These are phyloP conservation scores for Pachysandra terminalis DNA, from an alignment of 164 flowering plant species.

Conservation along the genomic window DNA sequence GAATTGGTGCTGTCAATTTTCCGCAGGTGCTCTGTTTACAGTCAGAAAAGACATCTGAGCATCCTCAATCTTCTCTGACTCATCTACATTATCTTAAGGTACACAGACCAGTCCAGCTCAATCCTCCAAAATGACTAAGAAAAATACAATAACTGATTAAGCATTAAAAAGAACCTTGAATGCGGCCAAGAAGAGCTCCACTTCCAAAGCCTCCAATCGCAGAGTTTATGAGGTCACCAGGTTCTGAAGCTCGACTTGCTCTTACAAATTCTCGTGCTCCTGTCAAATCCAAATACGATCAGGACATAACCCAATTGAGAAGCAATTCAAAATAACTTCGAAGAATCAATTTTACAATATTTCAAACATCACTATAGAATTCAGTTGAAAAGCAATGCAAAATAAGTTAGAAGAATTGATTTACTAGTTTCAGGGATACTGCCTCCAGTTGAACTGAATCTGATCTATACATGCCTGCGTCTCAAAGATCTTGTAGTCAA, in stretches of 20 bases:
- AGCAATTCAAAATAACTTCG: background rate
- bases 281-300: slow-evolving; percentile 24
- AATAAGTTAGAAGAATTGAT: no score
- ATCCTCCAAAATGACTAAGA: background rate
- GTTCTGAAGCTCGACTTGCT: slow-evolving; percentile 53
- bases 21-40: no score
- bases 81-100: background rate
- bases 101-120: background rate
- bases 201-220: slow-evolving; percentile 73
- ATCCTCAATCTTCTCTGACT: background rate
- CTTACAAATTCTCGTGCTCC: slow-evolving; percentile 88
- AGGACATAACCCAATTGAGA: background rate
- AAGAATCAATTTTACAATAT: no score
- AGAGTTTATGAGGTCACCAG: slow-evolving; percentile 77
- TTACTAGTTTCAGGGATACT: no score
- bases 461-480: no score
- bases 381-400: no score
- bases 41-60: background rate
- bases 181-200: slow-evolving; percentile 91
- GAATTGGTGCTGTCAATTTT: no score
- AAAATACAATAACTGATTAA: background rate
- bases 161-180: slow-evolving; percentile 58
- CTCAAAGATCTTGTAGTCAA: no score
- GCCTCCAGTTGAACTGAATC: no score
- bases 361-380: no score